Percentiles rank a stretch among this genome's conserved stretches.
phyloP scores from a whole-genome alignment of 805 yeast species.

The Vanderwaltozyma verrucispora region DNA sequence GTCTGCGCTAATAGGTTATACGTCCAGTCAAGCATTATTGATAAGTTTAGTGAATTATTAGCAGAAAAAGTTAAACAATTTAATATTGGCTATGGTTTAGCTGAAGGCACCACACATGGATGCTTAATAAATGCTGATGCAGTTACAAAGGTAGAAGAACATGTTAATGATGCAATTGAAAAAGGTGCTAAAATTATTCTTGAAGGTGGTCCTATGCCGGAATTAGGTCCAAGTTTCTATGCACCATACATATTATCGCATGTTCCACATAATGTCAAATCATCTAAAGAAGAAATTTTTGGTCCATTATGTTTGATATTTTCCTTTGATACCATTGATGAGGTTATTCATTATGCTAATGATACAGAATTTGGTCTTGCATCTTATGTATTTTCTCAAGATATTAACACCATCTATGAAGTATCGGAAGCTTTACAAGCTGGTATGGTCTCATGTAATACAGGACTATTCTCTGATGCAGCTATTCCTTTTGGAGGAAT shows the following conservation, averaged over 20 bases:
- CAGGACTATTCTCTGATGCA: constrained; percentile 46
- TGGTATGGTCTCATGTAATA: constrained; percentile 59
- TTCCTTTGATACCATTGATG: constrained; percentile 42
- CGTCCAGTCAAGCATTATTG: constrained; percentile 42
- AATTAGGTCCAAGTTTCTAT: constrained; percentile 42
- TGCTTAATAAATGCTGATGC: constrained; percentile 44
- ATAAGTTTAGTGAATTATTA: constrained; percentile 36
- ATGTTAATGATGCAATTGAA: constrained; percentile 41
- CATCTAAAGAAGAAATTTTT: constrained; percentile 49
- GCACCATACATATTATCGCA: constrained; percentile 45
- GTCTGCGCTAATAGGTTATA: constrained; percentile 52
- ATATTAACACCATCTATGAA: constrained; percentile 39
- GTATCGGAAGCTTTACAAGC: constrained; percentile 47
- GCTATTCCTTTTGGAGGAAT: constrained; percentile 55
- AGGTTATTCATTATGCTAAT: constrained; percentile 45
- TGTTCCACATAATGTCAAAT: constrained; percentile 41
- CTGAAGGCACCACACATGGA: constrained; percentile 42
- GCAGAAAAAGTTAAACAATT: constrained; percentile 37
- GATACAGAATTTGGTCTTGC: constrained; percentile 49
- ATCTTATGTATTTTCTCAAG: constrained; percentile 46
- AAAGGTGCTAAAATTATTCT: constrained; percentile 45
- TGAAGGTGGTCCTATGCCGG: constrained; percentile 42
- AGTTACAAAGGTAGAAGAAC: constrained; percentile 43
- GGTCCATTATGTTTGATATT: constrained; percentile 55
- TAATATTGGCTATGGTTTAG: constrained; percentile 48